Evolutionary conservation across 306 rosid species (phyloP), one percentile per base, ranked within the genome.

Genomic region (Albizia julibrissin): DNA sequence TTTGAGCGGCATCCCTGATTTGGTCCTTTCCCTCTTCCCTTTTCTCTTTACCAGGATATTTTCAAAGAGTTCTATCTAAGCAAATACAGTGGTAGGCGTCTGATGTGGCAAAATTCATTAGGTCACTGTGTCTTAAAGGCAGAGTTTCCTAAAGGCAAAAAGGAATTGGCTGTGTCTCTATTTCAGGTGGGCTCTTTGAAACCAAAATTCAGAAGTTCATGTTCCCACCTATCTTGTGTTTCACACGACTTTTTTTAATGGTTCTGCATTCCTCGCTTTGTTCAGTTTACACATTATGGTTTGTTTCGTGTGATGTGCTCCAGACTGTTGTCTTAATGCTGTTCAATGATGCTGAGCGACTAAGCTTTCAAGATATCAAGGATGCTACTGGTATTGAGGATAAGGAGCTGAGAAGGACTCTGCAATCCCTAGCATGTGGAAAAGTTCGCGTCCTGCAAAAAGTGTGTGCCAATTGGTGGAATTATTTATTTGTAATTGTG

Each of bases 91-190:
- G 99, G 99, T 67, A 89, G 99, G 87, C 98, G 99, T 77, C 87
- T 96, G 85, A 96, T 94, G 99, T 96, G 99, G 99, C 99, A 96
- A 86, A 96, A 94, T 88, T 96, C 98, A 10, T 85, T 96, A 88
- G 99, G 99, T 83, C 97, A 96, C 90, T 96, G 99, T 89, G 99
- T 96, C 61, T 80, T 96, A 79, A 94, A 96, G 89, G 98, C 99
- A 2, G 97, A 94, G 87, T 96, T 96, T 89, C 98, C 97, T 58
- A 96, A 91, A 89, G 98, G 97, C 76, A 96, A 89, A 92, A 96
- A 92, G 90, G 99, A 96, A 89, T 87, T 96, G 89, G 97, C 98
- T 7, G 99, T 96, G 83, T 96, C 99, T 86, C 91, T 96, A 52
- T 96, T 96, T 88, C 99, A 96, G 98, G 99, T 92, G 82, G 85